These are phyloP conservation scores for Helichrysum umbraculigerum DNA, from an alignment of 129 eudicot species.

Conservation along the genomic window DNA sequence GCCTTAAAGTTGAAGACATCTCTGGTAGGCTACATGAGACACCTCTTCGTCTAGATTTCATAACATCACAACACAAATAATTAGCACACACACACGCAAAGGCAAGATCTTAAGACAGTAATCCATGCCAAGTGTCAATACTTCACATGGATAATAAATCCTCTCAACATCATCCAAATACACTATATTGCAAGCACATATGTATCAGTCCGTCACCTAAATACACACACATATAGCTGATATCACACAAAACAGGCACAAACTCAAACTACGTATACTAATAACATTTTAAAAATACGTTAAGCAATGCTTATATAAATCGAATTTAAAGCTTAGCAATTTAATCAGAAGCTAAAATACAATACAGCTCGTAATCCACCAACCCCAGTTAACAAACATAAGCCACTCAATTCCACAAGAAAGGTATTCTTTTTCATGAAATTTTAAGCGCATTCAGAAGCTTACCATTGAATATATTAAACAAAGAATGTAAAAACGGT, in stretches of 20 bases:
- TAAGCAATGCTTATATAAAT: too few relatives aligned
- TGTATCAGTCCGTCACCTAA: constrained; percentile 10
- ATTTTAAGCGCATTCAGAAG: too few relatives aligned
- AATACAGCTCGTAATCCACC: too few relatives aligned
- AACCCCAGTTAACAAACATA: too few relatives aligned
- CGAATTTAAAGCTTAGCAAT: too few relatives aligned
- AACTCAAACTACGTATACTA: too few relatives aligned
- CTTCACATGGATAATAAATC: constrained; percentile 2
- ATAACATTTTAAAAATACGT: too few relatives aligned
- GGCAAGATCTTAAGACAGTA: not conserved
- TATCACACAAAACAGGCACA: not conserved
- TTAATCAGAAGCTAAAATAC: too few relatives aligned
- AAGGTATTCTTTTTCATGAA: too few relatives aligned
- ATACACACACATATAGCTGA: constrained; percentile 18
- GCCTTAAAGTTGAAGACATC: constrained; percentile 49
- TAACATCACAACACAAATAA: constrained; percentile 22
- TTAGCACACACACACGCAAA: not conserved
- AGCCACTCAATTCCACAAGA: too few relatives aligned
- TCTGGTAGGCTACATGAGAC: constrained; percentile 49
- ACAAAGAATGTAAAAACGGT: too few relatives aligned
- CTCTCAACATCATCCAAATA: constrained; percentile 10
- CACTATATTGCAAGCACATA: not conserved
- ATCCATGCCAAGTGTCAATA: constrained; percentile 10
- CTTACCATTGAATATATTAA: too few relatives aligned
- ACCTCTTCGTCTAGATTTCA: constrained; percentile 50